Base-by-base conservation (phyloP, 1,284 basidiomycete genomes). In the Sanghuangporus sanghuang region DNA sequence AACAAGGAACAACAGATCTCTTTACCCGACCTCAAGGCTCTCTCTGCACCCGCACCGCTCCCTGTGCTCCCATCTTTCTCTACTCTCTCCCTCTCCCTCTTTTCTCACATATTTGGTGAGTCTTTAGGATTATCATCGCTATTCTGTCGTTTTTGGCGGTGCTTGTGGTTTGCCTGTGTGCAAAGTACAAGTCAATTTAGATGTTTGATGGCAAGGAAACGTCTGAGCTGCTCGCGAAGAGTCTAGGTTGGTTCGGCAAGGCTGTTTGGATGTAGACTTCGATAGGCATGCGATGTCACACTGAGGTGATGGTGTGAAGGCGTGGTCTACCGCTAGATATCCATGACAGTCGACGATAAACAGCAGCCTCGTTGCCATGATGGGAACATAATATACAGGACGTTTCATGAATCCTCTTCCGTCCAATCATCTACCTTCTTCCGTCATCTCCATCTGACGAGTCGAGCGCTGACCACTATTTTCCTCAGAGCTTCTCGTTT, bases 21-120 rank as follows among this genome's bases (percentile, higher is more conserved):
- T 52, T 60, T 60, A 60, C 58, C 54, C 54, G 54, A 55, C 54
- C 64, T 64, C 59, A 52, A 60, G 57, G 63, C 59, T 59, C 23
- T 16, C 21, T 57, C 58, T 21, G 55, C n/a, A n/a, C 21, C 60
- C 40, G 16, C 5, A 36, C 54, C 21, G 44, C 9, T 57, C 55
- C 40, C 21, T 38, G 5, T 58, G 42, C 12, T 58, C 40, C 57
- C 6, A 9, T 39, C 39, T 23, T 27, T 46, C 57, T 32, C 57
- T 12, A 16, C 32, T 8, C n/a, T 52, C 38, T 36, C 21, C 46
- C 7, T 38, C 52, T 42, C n/a, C 32, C 49, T 48, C 36, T 57
- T 61, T 44, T 9, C 36, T 49, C 27, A 52, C 36, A 18, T 53
- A 27, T 46, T 53, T 44, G 62, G 62, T 63, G 50, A 58, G 62